A percentile compares a stretch with the other conserved stretches of the same genome.
Conservation (phyloP, 2,329 filamentous ascomycete species). For the Seiridium cupressi region DNA sequence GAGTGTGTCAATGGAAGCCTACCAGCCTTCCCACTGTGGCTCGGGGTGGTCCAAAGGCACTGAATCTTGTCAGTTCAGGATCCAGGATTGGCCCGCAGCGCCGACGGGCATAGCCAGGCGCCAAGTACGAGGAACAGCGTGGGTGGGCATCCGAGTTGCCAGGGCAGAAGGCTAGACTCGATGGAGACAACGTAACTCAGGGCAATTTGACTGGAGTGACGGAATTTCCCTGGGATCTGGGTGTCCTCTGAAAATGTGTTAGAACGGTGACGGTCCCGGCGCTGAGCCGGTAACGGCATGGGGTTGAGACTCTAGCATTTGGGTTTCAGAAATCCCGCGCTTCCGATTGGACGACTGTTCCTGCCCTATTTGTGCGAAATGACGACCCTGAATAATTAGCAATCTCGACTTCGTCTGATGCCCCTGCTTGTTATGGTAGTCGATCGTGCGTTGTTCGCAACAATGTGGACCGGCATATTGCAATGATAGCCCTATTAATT, state of each 20-base stretch:
- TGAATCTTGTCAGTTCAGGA: background rate
- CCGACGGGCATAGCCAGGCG: background rate
- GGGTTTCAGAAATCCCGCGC: background rate
- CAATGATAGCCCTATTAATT: background rate
- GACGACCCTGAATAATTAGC: background rate
- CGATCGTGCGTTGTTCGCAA: background rate
- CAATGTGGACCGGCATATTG: background rate
- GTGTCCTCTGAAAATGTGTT: background rate
- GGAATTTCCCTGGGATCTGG: background rate
- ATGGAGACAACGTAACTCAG: background rate
- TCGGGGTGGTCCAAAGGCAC: too few relatives aligned
- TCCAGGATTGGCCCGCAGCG: background rate
- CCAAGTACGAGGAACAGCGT: background rate
- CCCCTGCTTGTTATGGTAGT: background rate
- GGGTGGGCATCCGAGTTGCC: background rate
- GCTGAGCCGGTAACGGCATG: background rate
- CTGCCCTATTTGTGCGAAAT: background rate
- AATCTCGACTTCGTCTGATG: background rate
- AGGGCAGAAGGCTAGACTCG: background rate
- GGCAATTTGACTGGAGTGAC: background rate
- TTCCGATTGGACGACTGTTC: slow-evolving; percentile 1
- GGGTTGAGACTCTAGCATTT: background rate
- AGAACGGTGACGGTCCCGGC: background rate
- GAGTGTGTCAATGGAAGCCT: background rate
- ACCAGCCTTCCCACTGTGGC: background rate